Conservation (phyloP, 2,329 filamentous ascomycete genomes). For the Coleophoma eucalyptorum region DNA sequence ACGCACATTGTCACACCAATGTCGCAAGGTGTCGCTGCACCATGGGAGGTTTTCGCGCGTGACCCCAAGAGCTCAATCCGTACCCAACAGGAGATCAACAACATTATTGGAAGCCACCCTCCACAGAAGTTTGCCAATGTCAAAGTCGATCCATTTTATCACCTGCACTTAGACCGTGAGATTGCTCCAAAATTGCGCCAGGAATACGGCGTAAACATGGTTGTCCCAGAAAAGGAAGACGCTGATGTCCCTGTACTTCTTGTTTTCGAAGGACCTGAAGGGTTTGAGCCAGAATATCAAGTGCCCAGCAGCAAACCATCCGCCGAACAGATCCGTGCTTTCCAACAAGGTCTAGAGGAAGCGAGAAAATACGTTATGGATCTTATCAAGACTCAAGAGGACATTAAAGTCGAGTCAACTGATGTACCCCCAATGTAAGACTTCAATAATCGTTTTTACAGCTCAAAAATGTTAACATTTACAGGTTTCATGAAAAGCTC, state of each 20-base stretch:
- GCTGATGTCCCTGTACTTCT: constrained; percentile 61
- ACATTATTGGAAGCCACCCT: constrained; percentile 69
- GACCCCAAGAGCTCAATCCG: constrained; percentile 80
- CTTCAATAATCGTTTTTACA: not conserved
- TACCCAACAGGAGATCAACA: constrained; percentile 71
- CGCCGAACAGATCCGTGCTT: constrained; percentile 43
- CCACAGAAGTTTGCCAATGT: constrained; percentile 66
- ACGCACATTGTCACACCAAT: constrained; percentile 84
- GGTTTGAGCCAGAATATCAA: constrained; percentile 42
- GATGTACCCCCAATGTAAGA: constrained; percentile 56
- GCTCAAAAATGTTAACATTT: constrained; percentile 19
- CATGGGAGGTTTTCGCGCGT: constrained; percentile 85
- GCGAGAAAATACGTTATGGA: constrained; percentile 54
- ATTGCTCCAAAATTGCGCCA: constrained; percentile 61
- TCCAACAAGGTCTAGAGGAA: constrained; percentile 51
- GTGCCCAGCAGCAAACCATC: constrained; percentile 51
- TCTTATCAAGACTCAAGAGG: constrained; percentile 55
- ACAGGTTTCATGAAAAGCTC: constrained; percentile 59
- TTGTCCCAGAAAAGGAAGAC: constrained; percentile 64
- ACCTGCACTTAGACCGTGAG: constrained; percentile 65
- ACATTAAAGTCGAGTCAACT: constrained; percentile 44
- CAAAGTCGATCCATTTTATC: constrained; percentile 74
- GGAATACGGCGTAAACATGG: constrained; percentile 68
- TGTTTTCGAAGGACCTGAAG: constrained; percentile 67
- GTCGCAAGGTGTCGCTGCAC: constrained; percentile 64